phyloP scores from a whole-genome alignment of 495 filamentous ascomycete genomes.

The Annulohypoxylon stygium region DNA sequence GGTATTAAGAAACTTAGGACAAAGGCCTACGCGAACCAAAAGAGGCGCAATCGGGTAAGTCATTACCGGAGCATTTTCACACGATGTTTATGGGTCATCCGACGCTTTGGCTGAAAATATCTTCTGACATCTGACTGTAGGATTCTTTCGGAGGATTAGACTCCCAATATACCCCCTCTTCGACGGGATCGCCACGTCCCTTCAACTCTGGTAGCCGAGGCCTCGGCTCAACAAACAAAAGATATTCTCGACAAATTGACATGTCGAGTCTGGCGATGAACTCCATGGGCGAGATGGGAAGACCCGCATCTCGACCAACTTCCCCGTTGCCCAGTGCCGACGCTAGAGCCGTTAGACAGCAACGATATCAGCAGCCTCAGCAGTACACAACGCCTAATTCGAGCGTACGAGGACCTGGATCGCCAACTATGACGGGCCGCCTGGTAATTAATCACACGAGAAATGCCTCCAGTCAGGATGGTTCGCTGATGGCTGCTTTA shows the following conservation, averaged over 20 bases:
- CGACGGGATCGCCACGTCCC: conserved; percentile 75
- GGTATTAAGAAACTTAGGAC: conserved; percentile 93
- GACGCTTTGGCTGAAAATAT: neutral
- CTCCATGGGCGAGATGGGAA: conserved; percentile 60
- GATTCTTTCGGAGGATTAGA: conserved; percentile 80
- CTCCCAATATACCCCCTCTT: conserved; percentile 70
- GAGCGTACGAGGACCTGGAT: conserved; percentile 55
- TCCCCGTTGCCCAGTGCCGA: conserved; percentile 76
- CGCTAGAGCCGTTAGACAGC: conserved; percentile 56
- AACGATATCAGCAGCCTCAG: conserved; percentile 58
- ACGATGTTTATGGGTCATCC: neutral
- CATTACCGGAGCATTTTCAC: neutral
- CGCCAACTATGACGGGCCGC: conserved; percentile 60
- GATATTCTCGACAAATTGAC: conserved; percentile 78
- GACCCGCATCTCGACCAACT: conserved; percentile 73
- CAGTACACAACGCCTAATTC: conserved; percentile 52
- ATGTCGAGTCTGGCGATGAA: conserved; percentile 56
- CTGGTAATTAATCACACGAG: conserved; percentile 65
- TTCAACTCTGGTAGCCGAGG: conserved; percentile 63
- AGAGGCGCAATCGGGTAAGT: conserved; percentile 87
- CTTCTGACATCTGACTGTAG: conserved; percentile 54
- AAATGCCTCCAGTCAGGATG: conserved; percentile 81
- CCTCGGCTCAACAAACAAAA: conserved; percentile 72
- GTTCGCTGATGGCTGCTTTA: conserved; percentile 81
- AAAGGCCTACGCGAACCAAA: conserved; percentile 84